phyloP scores from a whole-genome alignment of 768 basidiomycete genomes.

The Pleurotus salmoneostramineus region DNA sequence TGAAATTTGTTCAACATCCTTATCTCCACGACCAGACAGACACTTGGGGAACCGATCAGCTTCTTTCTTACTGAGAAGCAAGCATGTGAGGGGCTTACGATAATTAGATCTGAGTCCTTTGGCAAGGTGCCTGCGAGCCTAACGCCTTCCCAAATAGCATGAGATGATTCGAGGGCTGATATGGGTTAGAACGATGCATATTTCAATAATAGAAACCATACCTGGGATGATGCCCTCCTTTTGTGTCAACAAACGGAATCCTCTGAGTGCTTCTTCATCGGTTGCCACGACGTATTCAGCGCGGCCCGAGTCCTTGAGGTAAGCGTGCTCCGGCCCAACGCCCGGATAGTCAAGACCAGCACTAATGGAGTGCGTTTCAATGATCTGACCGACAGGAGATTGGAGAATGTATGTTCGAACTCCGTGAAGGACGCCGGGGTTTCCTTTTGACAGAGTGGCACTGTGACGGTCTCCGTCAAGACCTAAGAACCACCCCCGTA shows the following conservation, averaged over 20 bases:
- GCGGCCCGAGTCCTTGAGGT: slow-evolving; percentile 91
- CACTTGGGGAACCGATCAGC: slow-evolving; percentile 46
- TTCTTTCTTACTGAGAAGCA: background rate
- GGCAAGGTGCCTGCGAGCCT: slow-evolving; percentile 80
- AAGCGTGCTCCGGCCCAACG: slow-evolving; percentile 97
- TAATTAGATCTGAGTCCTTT: slow-evolving; percentile 83
- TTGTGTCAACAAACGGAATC: slow-evolving; percentile 89
- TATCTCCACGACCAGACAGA: slow-evolving; percentile 93
- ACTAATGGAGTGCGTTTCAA: slow-evolving; percentile 96
- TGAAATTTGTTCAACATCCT: slow-evolving; percentile 97
- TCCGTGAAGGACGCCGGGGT: slow-evolving; percentile 93
- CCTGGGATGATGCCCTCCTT: slow-evolving; percentile 96
- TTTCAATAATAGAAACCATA: slow-evolving; percentile 26
- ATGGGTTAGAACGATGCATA: background rate
- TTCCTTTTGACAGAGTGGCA: slow-evolving; percentile 88
- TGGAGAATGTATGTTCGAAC: slow-evolving; percentile 95
- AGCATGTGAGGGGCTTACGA: slow-evolving; percentile 49
- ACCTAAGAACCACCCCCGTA: slow-evolving; percentile 31
- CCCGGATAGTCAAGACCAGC: slow-evolving; percentile 96
- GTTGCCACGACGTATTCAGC: slow-evolving; percentile 93
- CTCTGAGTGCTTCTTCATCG: slow-evolving; percentile 90
- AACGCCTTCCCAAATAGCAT: slow-evolving; percentile 93
- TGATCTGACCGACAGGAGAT: slow-evolving; percentile 84
- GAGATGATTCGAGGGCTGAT: slow-evolving; percentile 88
- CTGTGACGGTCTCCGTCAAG: slow-evolving; percentile 84